Percentiles rank a stretch among this genome's conserved stretches.
These are phyloP conservation scores for Neurospora sp. DNA, from an alignment of 495 filamentous ascomycete species.

Conservation along the genomic window DNA sequence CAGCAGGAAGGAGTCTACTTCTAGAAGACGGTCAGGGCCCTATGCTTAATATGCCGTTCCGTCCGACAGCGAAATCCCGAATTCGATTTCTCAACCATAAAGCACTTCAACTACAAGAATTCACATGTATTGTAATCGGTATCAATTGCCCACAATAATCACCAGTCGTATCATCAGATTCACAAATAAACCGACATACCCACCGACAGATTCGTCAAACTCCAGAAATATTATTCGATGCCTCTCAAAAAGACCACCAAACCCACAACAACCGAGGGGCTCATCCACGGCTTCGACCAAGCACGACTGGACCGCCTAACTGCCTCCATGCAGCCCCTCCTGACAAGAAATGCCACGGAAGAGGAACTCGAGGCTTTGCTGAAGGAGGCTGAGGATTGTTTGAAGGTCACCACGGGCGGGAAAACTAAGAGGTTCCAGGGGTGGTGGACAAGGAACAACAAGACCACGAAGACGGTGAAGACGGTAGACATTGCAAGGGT, in stretches of 20 bases:
- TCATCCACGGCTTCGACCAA: constrained; percentile 1
- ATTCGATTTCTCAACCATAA: background rate
- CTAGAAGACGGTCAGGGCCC: background rate
- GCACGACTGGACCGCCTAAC: background rate
- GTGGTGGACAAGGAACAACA: background rate
- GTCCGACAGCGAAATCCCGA: background rate
- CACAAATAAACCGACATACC: background rate
- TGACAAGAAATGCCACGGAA: background rate
- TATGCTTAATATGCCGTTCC: background rate
- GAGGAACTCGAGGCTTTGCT: constrained; percentile 2
- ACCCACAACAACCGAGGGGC: background rate
- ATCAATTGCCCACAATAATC: background rate
- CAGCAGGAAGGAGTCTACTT: background rate
- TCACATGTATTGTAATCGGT: background rate
- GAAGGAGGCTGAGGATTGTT: background rate
- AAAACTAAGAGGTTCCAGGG: background rate
- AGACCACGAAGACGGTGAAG: background rate
- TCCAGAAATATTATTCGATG: background rate
- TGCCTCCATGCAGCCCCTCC: constrained; percentile 5
- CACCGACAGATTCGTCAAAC: background rate
- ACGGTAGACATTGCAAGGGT: background rate
- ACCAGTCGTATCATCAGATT: background rate
- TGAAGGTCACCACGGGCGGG: background rate
- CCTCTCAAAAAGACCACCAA: background rate
- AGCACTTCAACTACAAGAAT: background rate